These are phyloP conservation scores for Suhomyces tanzawaensis DNA, from an alignment of 805 yeast species.

Conservation along the genomic window DNA sequence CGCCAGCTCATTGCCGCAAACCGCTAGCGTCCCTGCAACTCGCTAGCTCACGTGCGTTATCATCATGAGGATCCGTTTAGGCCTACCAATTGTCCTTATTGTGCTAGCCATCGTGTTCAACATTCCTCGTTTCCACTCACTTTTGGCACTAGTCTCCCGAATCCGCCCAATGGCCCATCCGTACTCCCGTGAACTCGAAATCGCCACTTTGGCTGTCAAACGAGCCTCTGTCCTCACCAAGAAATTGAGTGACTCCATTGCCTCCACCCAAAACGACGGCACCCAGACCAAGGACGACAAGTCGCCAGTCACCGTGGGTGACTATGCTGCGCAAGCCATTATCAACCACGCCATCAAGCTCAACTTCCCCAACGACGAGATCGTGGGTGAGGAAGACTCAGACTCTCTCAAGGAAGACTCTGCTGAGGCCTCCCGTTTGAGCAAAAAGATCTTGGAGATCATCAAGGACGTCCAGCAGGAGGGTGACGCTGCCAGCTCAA, in stretches of 20 bases:
- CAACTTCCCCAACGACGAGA: constrained; percentile 79
- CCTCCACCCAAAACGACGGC: constrained; percentile 45
- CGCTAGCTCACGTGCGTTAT: too few relatives aligned
- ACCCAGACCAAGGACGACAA: constrained; percentile 79
- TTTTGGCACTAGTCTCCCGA: too few relatives aligned
- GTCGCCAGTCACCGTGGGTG: constrained; percentile 96
- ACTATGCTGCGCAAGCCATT: constrained; percentile 93
- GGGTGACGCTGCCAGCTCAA: constrained; percentile 30
- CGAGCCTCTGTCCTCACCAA: constrained; percentile 79
- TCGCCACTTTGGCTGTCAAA: constrained; percentile 88
- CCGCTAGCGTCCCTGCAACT: too few relatives aligned
- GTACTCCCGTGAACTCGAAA: constrained; percentile 63
- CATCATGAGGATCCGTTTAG: too few relatives aligned
- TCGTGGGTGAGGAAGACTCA: constrained; percentile 95
- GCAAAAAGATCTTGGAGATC: constrained; percentile 56
- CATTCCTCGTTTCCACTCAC: too few relatives aligned
- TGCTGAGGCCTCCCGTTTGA: constrained; percentile 46
- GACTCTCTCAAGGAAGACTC: constrained; percentile 47
- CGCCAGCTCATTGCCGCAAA: too few relatives aligned
- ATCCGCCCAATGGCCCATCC: constrained; percentile 21
- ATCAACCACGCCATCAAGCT: constrained; percentile 77
- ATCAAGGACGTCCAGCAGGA: constrained; percentile 51
- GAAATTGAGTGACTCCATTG: constrained; percentile 55
- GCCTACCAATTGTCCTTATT: too few relatives aligned
- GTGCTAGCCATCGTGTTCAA: too few relatives aligned